Conservation (phyloP, 805 yeast species). For the Candida suzukii region DNA sequence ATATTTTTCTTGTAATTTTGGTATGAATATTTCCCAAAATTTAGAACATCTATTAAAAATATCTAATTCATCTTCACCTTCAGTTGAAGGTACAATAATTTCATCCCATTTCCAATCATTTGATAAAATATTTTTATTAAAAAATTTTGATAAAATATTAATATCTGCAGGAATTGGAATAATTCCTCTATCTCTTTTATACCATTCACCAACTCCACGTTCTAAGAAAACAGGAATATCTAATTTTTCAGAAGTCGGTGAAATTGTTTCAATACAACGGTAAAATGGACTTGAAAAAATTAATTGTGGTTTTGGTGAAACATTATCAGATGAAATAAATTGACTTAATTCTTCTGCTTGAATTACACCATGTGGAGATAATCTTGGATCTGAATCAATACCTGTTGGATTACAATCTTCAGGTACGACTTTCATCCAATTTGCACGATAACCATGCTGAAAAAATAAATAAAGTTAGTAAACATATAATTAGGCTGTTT, state of each 20-base stretch:
- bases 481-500: neutral
- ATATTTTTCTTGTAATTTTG: slow-evolving; percentile 44
- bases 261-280: slow-evolving; percentile 78
- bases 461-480: neutral
- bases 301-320: slow-evolving; percentile 54
- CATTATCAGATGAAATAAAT: slow-evolving; percentile 39
- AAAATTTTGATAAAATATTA: slow-evolving; percentile 42
- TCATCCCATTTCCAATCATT: slow-evolving; percentile 38
- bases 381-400: slow-evolving; percentile 79
- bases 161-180: slow-evolving; percentile 65
- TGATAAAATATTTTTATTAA: slow-evolving; percentile 41
- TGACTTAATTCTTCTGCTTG: slow-evolving; percentile 79
- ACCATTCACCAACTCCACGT: slow-evolving; percentile 91
- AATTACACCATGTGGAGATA: slow-evolving; percentile 81
- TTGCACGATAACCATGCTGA: slow-evolving; percentile 81
- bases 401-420: slow-evolving; percentile 83
- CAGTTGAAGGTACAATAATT: slow-evolving; percentile 49
- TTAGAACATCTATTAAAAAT: slow-evolving; percentile 52
- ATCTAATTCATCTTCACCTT: slow-evolving; percentile 74
- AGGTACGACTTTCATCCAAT: slow-evolving; percentile 68
- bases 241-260: slow-evolving; percentile 57
- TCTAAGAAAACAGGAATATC: slow-evolving; percentile 61
- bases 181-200: slow-evolving; percentile 55
- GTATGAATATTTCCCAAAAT: slow-evolving; percentile 53
- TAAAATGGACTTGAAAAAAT: slow-evolving; percentile 82